A percentile compares a stretch with the other conserved stretches of the same genome.
phyloP scores from a whole-genome alignment of 176 grass and related monocot genomes.

The barley (Hordeum vulgare) region DNA sequence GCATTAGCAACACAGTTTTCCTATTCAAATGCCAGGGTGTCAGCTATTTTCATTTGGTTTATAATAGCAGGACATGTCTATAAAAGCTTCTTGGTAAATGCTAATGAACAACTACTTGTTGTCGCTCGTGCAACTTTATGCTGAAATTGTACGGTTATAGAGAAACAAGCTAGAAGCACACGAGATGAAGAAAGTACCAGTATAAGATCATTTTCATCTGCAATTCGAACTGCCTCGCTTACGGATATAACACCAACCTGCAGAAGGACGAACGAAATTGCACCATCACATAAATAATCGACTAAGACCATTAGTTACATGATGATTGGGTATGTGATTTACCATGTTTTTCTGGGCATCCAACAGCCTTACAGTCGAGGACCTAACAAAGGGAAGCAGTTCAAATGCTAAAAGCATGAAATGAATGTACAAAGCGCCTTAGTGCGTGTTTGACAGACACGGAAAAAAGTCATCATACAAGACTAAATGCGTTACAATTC shows the following conservation, averaged over 20 bases:
- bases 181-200: slow-evolving; percentile 43
- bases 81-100: neutral
- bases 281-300: neutral
- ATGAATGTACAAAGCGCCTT: neutral
- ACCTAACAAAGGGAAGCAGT: slow-evolving; percentile 35
- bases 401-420: neutral
- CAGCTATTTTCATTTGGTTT: neutral
- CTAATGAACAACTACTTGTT: neutral
- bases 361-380: slow-evolving; percentile 81
- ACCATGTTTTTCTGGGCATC: slow-evolving; percentile 90
- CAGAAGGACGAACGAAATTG: neutral
- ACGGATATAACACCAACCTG: slow-evolving; percentile 80
- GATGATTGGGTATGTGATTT: slow-evolving; percentile 15
- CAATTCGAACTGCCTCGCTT: slow-evolving; percentile 63
- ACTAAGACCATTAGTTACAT: neutral
- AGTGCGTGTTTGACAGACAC: neutral
- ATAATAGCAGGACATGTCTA: neutral
- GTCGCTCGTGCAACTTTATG: neutral
- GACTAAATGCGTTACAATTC: neutral
- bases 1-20: neutral
- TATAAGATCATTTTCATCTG: slow-evolving; percentile 54
- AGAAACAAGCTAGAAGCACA: neutral
- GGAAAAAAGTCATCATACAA: neutral
- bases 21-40: neutral
- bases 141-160: neutral